Evolutionary conservation across 345 rosid genomes (phyloP).

Genomic region (Eutrema japonicum): DNA sequence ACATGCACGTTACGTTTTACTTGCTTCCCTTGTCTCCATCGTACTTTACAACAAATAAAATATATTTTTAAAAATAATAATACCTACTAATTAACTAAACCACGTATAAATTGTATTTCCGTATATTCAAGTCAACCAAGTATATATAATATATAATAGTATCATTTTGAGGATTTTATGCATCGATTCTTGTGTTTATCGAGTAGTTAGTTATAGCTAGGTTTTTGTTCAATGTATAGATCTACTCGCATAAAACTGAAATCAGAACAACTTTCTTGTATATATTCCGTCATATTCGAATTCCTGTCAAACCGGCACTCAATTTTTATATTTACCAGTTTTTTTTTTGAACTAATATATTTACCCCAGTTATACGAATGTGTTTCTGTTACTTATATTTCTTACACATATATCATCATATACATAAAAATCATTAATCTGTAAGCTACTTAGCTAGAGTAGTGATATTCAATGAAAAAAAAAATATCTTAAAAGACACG

Average conservation of each 20-base stretch:
- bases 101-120: constrained; percentile 15
- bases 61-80: neutral
- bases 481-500: constrained; percentile 7
- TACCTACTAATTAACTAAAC: constrained; percentile 24
- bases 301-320: constrained; percentile 7
- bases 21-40: constrained; percentile 43
- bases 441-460: no score
- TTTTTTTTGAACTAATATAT: neutral
- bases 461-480: neutral
- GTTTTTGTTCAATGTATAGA: constrained; percentile 2
- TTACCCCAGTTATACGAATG: neutral
- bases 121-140: constrained; percentile 21
- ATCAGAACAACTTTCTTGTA: neutral
- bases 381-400: neutral
- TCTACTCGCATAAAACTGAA: constrained; percentile 15
- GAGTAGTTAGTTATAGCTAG: constrained; percentile 7
- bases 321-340: no score
- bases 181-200: constrained; percentile 24
- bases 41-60: constrained; percentile 36
- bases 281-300: neutral
- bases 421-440: neutral
- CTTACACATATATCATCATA: neutral
- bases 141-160: constrained; percentile 11
- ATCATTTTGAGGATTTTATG: constrained; percentile 21
- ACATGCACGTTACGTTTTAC: constrained; percentile 43